Evolutionary conservation across 1,284 basidiomycete species (phyloP), one percentile per base, ranked within the genome.

Genomic region (Crepidotus sp.): DNA sequence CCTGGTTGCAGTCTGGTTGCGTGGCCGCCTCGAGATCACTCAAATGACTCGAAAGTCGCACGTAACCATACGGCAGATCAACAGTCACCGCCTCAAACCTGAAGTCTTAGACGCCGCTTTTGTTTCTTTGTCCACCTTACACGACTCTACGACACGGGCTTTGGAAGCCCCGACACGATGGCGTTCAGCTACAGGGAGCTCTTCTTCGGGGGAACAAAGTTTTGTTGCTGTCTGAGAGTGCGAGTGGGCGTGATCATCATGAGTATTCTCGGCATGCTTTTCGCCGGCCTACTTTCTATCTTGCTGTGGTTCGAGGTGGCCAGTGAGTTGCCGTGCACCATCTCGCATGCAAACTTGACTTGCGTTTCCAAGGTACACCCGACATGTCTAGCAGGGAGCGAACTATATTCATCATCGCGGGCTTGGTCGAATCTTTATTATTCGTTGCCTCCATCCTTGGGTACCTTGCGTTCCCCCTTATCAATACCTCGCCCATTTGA

Each of bases 191-290:
- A 66, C 53, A 53, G 61, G 45, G 64, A 68, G 21, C 56, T 69
- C 27, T 61, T 73, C 43, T 67, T 68, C 40, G 66, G 68, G 13
- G 62, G 67, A 14, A 64, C 55, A 39, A 71, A 63, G 3, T 80
- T 74, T 56, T 83, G 80, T 55, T 80, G 67, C 53, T 83, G 80
- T 55, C 57, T 83, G 51, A 74, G 77, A 33, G 73, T 79, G n/a
- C 70, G 80, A 45, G 46, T 74, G 3, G 78, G 80, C 25, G 76
- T 80, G 26, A 66, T 77, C 40, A 56, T 71, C 38, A 69, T 76
- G 63, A 68, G 75, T 19, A 48, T 70, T 3, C 57, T 80, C 8
- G 71, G 70, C 1, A 68, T 77, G 37, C 53, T 80, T 17, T 59
- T 81, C 22, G 64, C 73, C 2, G 72, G 71, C 2, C 45, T 72